Conservation (phyloP, 495 filamentous ascomycete genomes). For the Pyrenula massariospora region DNA sequence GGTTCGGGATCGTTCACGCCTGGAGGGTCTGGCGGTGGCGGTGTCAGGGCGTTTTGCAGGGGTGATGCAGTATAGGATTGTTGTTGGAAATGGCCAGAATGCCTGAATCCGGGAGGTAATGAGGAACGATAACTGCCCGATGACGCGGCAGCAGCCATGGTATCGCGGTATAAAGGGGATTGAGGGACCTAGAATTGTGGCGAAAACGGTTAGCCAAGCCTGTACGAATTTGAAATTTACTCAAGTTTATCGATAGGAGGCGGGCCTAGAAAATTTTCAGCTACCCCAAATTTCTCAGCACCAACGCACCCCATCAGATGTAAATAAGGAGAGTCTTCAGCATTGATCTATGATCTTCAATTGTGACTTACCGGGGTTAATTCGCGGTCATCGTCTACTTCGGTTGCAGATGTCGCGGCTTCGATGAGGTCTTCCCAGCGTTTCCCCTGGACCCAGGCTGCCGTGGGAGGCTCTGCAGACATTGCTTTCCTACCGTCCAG, state of each 20-base stretch:
- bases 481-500: constrained; percentile 68
- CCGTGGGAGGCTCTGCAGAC: constrained; percentile 66
- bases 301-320: background rate
- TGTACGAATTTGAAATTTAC: background rate
- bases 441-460: constrained; percentile 65
- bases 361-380: constrained; percentile 58
- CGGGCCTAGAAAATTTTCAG: background rate
- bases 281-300: background rate
- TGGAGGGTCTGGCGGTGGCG: constrained; percentile 55
- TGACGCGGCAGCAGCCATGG: constrained; percentile 28
- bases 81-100: constrained; percentile 36
- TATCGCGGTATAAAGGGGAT: constrained; percentile 47
- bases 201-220: background rate
- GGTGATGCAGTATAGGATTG: constrained; percentile 77
- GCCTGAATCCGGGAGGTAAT: constrained; percentile 52
- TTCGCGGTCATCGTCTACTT: constrained; percentile 75
- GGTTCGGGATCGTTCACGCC: constrained; percentile 53
- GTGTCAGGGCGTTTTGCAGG: constrained; percentile 74
- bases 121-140: constrained; percentile 54
- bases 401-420: constrained; percentile 79
- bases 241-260: background rate
- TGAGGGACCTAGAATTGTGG: constrained; percentile 39
- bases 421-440: constrained; percentile 92
- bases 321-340: no score
- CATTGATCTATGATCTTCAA: no score